phyloP scores from a whole-genome alignment of 257 asterid genomes.

The Nicotiana undulata region DNA sequence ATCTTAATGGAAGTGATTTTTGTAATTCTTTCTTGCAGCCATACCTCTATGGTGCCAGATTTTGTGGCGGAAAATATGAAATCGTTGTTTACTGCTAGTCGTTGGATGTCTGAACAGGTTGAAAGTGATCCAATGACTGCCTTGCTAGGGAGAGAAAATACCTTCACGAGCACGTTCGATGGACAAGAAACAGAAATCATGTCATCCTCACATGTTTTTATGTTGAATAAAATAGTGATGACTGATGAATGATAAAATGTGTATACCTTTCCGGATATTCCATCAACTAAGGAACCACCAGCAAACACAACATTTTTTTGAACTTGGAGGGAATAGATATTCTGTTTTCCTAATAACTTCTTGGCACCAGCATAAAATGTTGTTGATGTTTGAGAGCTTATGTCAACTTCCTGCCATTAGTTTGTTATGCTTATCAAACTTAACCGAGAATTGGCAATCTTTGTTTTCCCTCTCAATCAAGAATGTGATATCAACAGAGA shows the following conservation, averaged over 20 bases:
- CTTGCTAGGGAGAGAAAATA: constrained; percentile 62
- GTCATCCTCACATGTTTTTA: background rate
- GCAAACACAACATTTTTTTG: constrained; percentile 41
- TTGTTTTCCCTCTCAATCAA: background rate
- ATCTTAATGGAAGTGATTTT: constrained; percentile 48
- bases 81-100: constrained; percentile 38
- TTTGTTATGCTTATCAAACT: background rate
- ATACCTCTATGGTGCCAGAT: constrained; percentile 62
- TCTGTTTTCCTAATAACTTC: constrained; percentile 62
- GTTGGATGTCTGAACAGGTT: constrained; percentile 47
- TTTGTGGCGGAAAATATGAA: constrained; percentile 58
- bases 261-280: constrained; percentile 68
- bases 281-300: constrained; percentile 62
- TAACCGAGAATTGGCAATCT: background rate
- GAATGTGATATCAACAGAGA: background rate
- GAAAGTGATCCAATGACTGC: constrained; percentile 51
- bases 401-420: constrained; percentile 60
- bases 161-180: constrained; percentile 26
- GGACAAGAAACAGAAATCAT: background rate
- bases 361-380: constrained; percentile 61
- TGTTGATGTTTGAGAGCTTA: constrained; percentile 40
- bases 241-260: background rate
- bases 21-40: constrained; percentile 49
- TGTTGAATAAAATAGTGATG: background rate
- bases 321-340: constrained; percentile 43